phyloP scores from a whole-genome alignment of 2,329 filamentous ascomycete genomes.

The Diaporthe vaccinii region DNA sequence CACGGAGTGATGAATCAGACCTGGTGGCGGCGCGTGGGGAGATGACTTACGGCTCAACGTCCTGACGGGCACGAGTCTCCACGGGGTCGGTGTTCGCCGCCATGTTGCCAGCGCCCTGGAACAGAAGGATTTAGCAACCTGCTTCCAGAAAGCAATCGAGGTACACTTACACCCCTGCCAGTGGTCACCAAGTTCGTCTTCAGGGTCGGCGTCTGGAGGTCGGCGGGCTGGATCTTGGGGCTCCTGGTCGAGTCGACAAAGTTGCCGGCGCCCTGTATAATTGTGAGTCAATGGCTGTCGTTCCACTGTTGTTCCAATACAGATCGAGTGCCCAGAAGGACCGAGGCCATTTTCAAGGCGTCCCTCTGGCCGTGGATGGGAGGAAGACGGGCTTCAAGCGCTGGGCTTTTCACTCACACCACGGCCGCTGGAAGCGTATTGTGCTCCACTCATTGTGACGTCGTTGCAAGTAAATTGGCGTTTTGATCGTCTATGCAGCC shows the following conservation, averaged over 20 bases:
- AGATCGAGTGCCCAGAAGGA: constrained; percentile 48
- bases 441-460: constrained; percentile 12
- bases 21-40: constrained; percentile 39
- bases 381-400: not conserved
- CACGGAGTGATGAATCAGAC: constrained; percentile 45
- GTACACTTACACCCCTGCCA: constrained; percentile 65
- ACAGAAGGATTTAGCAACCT: not conserved
- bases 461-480: not conserved
- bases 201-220: constrained; percentile 85
- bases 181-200: constrained; percentile 90
- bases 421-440: constrained; percentile 9
- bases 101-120: constrained; percentile 86
- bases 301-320: not conserved
- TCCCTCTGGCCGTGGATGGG: constrained; percentile 18
- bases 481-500: not conserved
- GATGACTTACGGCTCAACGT: constrained; percentile 77
- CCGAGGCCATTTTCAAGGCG: constrained; percentile 67
- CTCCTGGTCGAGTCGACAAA: constrained; percentile 69
- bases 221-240: constrained; percentile 65
- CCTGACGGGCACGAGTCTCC: constrained; percentile 84
- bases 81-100: constrained; percentile 77
- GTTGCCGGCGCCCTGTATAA: constrained; percentile 73
- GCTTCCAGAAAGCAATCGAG: not conserved
- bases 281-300: not conserved
- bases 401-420: constrained; percentile 1